Evolutionary conservation across 2,329 filamentous ascomycete species (phyloP).

Genomic region (Xylaria sp.): DNA sequence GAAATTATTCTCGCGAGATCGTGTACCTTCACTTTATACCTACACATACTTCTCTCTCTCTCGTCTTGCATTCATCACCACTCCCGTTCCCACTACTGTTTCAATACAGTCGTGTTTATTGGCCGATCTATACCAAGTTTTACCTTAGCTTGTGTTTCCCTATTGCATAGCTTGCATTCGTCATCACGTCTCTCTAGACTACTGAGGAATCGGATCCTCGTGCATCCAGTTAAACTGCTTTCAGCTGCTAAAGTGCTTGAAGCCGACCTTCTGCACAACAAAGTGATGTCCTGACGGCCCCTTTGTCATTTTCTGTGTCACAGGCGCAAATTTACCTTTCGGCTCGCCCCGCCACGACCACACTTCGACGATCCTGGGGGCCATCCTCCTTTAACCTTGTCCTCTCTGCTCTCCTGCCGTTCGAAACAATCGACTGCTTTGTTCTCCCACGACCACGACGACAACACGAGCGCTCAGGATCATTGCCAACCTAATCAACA

Average conservation of each 20-base stretch:
- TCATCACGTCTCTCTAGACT: slow-evolving; percentile 15
- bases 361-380: slow-evolving; percentile 29
- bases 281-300: slow-evolving; percentile 44
- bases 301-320: slow-evolving; percentile 41
- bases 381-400: slow-evolving; percentile 30
- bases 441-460: slow-evolving; percentile 19
- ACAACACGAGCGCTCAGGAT: slow-evolving; percentile 12
- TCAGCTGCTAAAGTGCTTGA: not conserved
- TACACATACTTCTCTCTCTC: not conserved
- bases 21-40: not conserved
- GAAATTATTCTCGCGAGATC: not conserved
- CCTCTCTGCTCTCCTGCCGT: slow-evolving; percentile 6
- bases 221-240: not conserved
- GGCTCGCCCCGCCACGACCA: slow-evolving; percentile 33
- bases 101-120: slow-evolving; percentile 18
- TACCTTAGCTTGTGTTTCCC: slow-evolving; percentile 19
- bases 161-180: slow-evolving; percentile 23
- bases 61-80: slow-evolving; percentile 3
- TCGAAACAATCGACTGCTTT: slow-evolving; percentile 20
- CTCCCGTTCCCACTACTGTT: not conserved
- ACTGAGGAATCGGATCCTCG: slow-evolving; percentile 4
- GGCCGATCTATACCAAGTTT: slow-evolving; percentile 3
- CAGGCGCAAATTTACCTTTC: slow-evolving; percentile 38
- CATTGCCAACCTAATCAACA: slow-evolving; percentile 4
- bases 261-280: slow-evolving; percentile 5